Conservation (phyloP, 495 filamentous ascomycete species). For the Podospora pseudocomata region DNA sequence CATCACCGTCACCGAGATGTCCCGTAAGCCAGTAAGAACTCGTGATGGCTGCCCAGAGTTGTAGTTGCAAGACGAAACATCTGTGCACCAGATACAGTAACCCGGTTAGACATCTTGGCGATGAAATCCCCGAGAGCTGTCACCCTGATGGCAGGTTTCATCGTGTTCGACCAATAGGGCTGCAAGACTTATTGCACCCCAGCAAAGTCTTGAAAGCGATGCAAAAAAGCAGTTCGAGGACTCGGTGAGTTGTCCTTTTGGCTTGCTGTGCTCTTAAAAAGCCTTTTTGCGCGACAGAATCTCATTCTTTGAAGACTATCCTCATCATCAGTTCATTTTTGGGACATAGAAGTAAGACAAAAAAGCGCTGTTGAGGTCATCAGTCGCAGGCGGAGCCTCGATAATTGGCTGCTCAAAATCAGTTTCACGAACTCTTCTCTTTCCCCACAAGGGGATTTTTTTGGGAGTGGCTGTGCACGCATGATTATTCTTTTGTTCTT, state of each 20-base stretch:
- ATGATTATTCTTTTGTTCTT: neutral
- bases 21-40: neutral
- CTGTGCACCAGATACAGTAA: slow-evolving; percentile 2
- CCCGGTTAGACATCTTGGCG: slow-evolving; percentile 1
- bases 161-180: neutral
- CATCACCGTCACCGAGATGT: neutral
- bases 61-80: neutral
- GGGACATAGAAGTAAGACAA: neutral
- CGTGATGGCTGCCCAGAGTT: neutral
- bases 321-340: neutral
- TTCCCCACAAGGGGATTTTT: neutral
- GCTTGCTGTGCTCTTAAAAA: too few species aligned
- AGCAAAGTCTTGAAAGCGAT: neutral
- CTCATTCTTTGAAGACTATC: too few species aligned
- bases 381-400: neutral
- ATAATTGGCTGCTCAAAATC: neutral
- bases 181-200: neutral
- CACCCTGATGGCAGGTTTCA: neutral
- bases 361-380: neutral
- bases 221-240: too few species aligned
- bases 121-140: neutral
- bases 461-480: neutral
- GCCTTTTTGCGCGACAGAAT: too few species aligned
- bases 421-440: neutral
- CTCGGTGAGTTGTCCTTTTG: too few species aligned